Base-by-base conservation (phyloP, 2,329 filamentous ascomycete genomes). In the Ilyonectria destructans region DNA sequence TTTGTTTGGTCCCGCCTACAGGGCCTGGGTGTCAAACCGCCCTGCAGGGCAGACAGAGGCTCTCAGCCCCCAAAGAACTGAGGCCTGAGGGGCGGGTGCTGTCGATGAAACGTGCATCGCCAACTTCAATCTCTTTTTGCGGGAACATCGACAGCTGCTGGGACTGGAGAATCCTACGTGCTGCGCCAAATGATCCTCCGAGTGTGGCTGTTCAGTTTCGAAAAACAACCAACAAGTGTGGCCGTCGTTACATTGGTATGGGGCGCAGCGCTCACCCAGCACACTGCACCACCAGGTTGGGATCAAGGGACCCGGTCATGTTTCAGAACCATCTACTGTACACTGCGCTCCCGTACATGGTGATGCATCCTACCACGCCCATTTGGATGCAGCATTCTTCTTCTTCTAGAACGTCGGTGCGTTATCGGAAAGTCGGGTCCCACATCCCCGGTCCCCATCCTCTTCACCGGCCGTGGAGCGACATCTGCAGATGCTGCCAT, bases 301-400 rank as follows among this genome's bases (percentile, higher is more conserved):
- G 31, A 62, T 65, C 72, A 58, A 65, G 67, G 70, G 59, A 35
- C 58, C 58, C 37, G 51, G 62, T 15, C 55, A 61, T 26, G 65
- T 71, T 68, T 69, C 67, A 72, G 55, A 62, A 56, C 61, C 68
- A 58, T 65, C 69, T 68, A 57, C 62, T 45, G 19, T 61, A 45
- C 49, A 37, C 21, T 33, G 55, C 29, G 60, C 33, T 23, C 9
- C 37, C 48, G 40, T 46, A 45, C 62, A 58, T 35, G 48, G 29
- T 8, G 45, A 52, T 26, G 40, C 46, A 52, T 62, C 29, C 55
- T 62, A 61, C 64, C 71, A 58, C 65, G 49, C 64, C n/a, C 21
- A 29, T 58, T 31, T 60, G 49, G 54, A 60, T 67, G 69, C 67
- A 62, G 59, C 40, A 60, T 63, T 73, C 63, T 37, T 65, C 37